Evolutionary conservation across 2,329 filamentous ascomycete genomes (phyloP), one percentile per base, ranked within the genome.

Genomic region (Claviceps digitariae): DNA sequence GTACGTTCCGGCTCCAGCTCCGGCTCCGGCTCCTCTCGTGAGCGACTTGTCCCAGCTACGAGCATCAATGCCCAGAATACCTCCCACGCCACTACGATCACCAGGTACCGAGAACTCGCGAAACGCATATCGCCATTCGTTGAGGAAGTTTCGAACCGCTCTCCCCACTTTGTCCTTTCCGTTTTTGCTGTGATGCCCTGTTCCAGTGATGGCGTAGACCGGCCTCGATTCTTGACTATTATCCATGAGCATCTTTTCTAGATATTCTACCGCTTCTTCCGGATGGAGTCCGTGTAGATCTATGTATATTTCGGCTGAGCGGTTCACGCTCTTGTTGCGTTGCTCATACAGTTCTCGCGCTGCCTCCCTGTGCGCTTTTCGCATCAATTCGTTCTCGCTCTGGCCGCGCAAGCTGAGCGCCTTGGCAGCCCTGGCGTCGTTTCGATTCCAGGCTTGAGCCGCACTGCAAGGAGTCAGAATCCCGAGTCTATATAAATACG

Each of bases 101-200:
- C 91, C 91, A 2, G 90, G 90, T 10, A 96, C 90, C 40, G 87
- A 93, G 69, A 98, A 98, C 69, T 98, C 93, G 52, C 91, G 85
- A 70, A 91, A 98, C 0, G 88, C 86, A 66, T 96, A 98, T 57
- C 88, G 82, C 90, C 90, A 95, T 66, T 97, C 91, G 64, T 91
- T 94, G 53, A 98, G 74, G 72, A 94, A 97, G 59, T 80, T 82
- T 52, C 93, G 84, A 57, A 97, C 84, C 1, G 90, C 90, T 71
- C 95, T 95, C 64, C 91, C 91, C 38, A 98, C 88, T 71, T 98
- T 98, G 70, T 98, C 93, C 68, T 97, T 97, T 62, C 93, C 91
- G 65, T 96, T 96, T 74, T 97, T 97, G 67, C 88, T 95, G 70
- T 98, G 93, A 64, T 97, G 90, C 3, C 91, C 93, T 1, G 91